Base-by-base conservation (phyloP, 805 yeast species). In the Blastobotrys attinorum region DNA sequence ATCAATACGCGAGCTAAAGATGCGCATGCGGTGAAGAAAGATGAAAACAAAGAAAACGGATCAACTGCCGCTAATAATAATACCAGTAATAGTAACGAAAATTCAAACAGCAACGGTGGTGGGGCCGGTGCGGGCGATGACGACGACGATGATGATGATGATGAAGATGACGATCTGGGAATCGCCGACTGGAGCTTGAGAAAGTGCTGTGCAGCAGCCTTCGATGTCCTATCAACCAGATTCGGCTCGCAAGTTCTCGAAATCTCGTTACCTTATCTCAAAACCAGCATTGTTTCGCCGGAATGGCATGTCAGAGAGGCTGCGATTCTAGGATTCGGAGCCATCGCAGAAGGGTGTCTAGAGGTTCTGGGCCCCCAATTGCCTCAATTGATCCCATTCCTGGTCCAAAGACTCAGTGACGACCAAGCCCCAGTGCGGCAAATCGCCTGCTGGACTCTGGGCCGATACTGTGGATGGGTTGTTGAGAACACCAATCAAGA, bases 231-330 rank as follows among this genome's bases (percentile, higher is more conserved):
- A 44, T 83, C 97, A 1, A 69, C 79, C 21, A 70, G 71, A 33
- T 71, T 74, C 44, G 89, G 96, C 0, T 71, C 70, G 10, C 77
- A 76, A 45, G 89, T 86, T 2, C 67, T 90, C 37, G 68, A 71
- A 20, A 68, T 76, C 10, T 72, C 85, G 1, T 71, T 90, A 49
- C 97, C 98, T 2, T 66, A 80, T 11, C 68, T 92, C 45, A 81
- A 84, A 61, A 79, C 77, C 37, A 76, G 79, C 43, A 77, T 92
- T 42, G 73, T 73, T 6, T 75, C 87, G 2, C 65, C 70, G 3
- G 76, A 81, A 47, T 92, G 98, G 98, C 86, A 84, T 20, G 76
- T 84, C 6, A 75, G 97, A 47, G 98, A 92, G 62, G 92, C 97
- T 4, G 80, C 96, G 1, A 89, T 92, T 22, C 69, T 92, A 38